Evolutionary conservation across 768 basidiomycete genomes (phyloP), one percentile per base, ranked within the genome.

Genomic region (Serendipita sp.): DNA sequence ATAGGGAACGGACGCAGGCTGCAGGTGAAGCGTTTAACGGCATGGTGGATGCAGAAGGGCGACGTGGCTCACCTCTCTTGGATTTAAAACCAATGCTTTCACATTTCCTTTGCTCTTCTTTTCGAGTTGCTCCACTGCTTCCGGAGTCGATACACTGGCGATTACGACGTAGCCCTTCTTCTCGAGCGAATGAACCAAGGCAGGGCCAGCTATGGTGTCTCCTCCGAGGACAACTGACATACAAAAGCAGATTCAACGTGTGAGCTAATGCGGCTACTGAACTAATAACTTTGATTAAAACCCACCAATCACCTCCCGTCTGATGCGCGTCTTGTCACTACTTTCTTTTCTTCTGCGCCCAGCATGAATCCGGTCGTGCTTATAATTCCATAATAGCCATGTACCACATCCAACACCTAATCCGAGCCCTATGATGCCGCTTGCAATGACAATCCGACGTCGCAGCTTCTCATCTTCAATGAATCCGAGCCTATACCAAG

Each of bases 141-240:
- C 84, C 0, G 85, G 80, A 3, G 80, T 83, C 0, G 83, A 76
- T 16, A 92, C 91, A 66, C 87, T 92, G 3, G 85, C 78, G 67
- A 94, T 83, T 44, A 94, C 86, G 69, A 92, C 86, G 70, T 86
- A 93, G 0, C 89, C 91, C 66, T 84, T 81, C 70, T 77, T 79
- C 74, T 92, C 89, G 51, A 94, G 77, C 63, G 86, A 85, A 53
- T 81, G 70, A 63, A 92, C 84, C 46, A 93, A 73, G 5, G 88
- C 83, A n/a, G 84, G 76, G 4, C 83, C 89, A 62, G 85, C 76
- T 0, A 86, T 81, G 18, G 80, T 79, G 70, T 93, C 92, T 7
- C 86, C 92, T 32, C 92, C 92, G 45, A 92, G 79, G 32, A 92
- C 80, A 44, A 92, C 89, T 90, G 68, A 24, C 69, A 18, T 0